Conservation (phyloP, 192 early-diverging fungal species). For the Gonapodya prolifera region DNA sequence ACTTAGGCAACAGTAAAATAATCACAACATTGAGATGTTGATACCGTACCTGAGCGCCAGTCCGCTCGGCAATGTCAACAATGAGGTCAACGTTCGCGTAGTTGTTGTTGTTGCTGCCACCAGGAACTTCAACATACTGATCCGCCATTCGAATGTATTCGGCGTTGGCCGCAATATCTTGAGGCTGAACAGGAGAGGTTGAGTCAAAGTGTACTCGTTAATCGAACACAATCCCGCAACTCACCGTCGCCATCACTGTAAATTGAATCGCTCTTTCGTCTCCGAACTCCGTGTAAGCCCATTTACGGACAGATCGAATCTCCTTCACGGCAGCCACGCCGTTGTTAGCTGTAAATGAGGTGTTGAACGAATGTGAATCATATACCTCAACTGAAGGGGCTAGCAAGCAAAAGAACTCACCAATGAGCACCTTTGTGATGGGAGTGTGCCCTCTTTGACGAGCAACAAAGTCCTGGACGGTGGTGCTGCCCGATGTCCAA, state of each 20-base stretch:
- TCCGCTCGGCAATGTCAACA: constrained; percentile 94
- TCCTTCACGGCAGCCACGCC: constrained; percentile 99
- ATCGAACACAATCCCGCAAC: not conserved
- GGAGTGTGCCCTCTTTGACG: constrained; percentile 54
- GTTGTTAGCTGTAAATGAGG: constrained; percentile 66
- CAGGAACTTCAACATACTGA: constrained; percentile 96
- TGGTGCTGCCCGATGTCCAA: constrained; percentile 11
- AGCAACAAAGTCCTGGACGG: constrained; percentile 12
- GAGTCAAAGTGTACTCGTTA: not conserved
- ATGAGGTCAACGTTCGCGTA: constrained; percentile 98
- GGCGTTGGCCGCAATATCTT: constrained; percentile 93
- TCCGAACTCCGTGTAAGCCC: constrained; percentile 98
- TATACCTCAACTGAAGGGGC: not conserved
- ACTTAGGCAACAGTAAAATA: constrained; percentile 2
- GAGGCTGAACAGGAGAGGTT: constrained; percentile 30
- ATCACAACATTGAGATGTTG: constrained; percentile 8
- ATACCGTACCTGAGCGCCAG: constrained; percentile 54
- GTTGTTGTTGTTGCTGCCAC: constrained; percentile 97
- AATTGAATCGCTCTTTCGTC: constrained; percentile 91
- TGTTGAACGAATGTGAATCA: not conserved
- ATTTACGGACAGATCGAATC: constrained; percentile 94
- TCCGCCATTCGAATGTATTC: constrained; percentile 99
- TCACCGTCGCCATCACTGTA: constrained; percentile 62
- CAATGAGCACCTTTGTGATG: constrained; percentile 86
- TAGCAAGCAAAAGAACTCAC: not conserved